A percentile compares a stretch with the other conserved stretches of the same genome.
Evolutionary conservation across 257 asterid species (phyloP).

Genomic region (Plantago ovata): DNA sequence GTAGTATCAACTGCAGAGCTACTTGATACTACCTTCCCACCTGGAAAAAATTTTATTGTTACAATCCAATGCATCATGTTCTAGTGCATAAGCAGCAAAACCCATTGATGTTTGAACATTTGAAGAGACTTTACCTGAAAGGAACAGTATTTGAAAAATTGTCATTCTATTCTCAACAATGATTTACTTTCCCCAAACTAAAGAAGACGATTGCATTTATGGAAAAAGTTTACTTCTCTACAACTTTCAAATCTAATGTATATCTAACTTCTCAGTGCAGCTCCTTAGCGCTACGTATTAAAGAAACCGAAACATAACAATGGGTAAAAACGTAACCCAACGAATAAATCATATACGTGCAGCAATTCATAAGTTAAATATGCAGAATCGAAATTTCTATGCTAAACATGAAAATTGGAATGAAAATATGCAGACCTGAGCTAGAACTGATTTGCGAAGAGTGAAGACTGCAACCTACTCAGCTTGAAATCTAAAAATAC

Average conservation of each 20-base stretch:
- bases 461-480: too few species aligned
- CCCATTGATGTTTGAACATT: constrained; percentile 44
- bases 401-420: too few species aligned
- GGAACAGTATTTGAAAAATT: not conserved
- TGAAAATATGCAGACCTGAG: too few species aligned
- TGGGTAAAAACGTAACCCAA: too few species aligned
- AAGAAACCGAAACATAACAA: too few species aligned
- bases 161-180: not conserved
- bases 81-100: constrained; percentile 50
- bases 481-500: too few species aligned
- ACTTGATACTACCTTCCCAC: constrained; percentile 33
- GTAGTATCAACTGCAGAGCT: not conserved
- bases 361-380: too few species aligned
- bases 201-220: not conserved
- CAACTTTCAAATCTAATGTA: not conserved
- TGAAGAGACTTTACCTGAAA: constrained; percentile 52
- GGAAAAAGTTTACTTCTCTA: not conserved
- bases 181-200: not conserved
- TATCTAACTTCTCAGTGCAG: not conserved
- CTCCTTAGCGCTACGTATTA: too few species aligned
- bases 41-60: constrained; percentile 51
- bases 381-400: too few species aligned
- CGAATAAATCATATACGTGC: too few species aligned
- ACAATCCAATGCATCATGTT: constrained; percentile 43
- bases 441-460: too few species aligned